A percentile compares a stretch with the other conserved stretches of the same genome.
phyloP scores from a whole-genome alignment of 331 rosid genomes.

The Malus hybrid region DNA sequence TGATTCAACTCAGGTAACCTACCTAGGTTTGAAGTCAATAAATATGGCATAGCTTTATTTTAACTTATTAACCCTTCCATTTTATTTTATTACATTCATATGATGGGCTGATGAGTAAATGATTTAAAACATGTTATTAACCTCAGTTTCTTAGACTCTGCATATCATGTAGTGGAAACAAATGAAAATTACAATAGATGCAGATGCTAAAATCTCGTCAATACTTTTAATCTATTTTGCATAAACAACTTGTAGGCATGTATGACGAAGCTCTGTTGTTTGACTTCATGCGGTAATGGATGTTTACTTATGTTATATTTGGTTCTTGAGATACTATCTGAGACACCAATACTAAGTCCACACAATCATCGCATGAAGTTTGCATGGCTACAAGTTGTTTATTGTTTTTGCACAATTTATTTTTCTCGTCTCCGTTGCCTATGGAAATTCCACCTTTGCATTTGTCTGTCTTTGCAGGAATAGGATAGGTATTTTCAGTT shows the following conservation, averaged over 20 bases:
- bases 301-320: neutral
- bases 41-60: neutral
- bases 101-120: neutral
- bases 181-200: neutral
- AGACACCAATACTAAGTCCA: neutral
- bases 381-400: neutral
- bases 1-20: slow-evolving; percentile 52
- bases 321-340: neutral
- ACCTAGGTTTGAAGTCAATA: slow-evolving; percentile 8
- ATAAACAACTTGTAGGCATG: neutral
- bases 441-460: neutral
- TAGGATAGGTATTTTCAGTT: slow-evolving; percentile 16
- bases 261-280: neutral
- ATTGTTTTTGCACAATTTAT: neutral
- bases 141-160: neutral
- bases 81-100: neutral
- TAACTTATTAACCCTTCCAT: neutral
- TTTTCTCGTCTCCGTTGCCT: neutral
- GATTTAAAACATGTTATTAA: neutral
- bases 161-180: neutral
- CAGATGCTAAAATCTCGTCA: neutral
- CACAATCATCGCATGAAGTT: neutral
- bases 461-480: slow-evolving; percentile 15
- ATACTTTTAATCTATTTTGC: neutral
- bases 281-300: neutral